Percentiles rank a stretch among this genome's conserved stretches.
Conservation (phyloP, 805 yeast species). For the Wickerhamiella galacta region DNA sequence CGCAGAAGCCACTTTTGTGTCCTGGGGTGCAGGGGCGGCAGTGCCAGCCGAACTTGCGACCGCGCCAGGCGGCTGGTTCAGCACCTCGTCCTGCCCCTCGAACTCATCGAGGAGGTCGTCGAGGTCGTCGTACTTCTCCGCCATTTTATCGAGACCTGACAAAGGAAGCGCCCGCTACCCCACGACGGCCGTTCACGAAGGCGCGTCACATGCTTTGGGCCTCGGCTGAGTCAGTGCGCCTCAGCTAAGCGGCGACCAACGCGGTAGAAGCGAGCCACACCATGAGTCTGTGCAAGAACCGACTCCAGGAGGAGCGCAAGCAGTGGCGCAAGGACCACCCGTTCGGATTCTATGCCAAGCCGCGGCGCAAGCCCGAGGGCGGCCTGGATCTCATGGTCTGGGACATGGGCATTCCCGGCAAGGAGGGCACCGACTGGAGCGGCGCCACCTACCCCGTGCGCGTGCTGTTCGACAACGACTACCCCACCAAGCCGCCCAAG, state of each 20-base stretch:
- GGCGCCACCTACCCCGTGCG: constrained; percentile 80
- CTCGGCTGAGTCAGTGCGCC: too few species aligned
- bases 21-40: neutral
- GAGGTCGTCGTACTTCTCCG: constrained; percentile 15
- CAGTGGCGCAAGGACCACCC: constrained; percentile 99
- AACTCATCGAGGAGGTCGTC: constrained; percentile 68
- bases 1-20: neutral
- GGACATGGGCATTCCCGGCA: constrained; percentile 96
- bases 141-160: constrained; percentile 3
- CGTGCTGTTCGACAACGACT: constrained; percentile 67
- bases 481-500: constrained; percentile 94
- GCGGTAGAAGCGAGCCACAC: neutral
- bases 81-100: constrained; percentile 39
- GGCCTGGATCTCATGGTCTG: constrained; percentile 68
- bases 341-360: constrained; percentile 91
- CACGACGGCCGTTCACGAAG: too few species aligned
- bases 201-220: too few species aligned
- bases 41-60: neutral
- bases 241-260: too few species aligned
- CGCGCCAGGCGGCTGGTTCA: constrained; percentile 25
- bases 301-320: constrained; percentile 90
- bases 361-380: constrained; percentile 65
- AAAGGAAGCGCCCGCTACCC: too few species aligned
- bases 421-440: constrained; percentile 70
- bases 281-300: constrained; percentile 41